Evolutionary conservation across 192 early-diverging fungal species (phyloP).

Genomic region (Backusella sp.): DNA sequence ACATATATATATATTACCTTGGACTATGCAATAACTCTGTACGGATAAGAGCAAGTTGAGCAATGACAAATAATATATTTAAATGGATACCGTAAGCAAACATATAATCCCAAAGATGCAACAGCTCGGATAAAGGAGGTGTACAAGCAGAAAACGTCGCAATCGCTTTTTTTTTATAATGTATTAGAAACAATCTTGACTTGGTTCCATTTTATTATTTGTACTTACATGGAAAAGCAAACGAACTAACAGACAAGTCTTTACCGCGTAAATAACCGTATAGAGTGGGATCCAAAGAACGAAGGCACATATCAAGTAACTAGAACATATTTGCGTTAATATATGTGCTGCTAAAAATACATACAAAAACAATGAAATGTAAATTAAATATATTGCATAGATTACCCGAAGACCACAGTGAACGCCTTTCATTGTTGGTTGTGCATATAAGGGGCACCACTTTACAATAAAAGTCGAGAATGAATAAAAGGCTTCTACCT

Average conservation of each 20-base stretch:
- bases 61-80: constrained; percentile 88
- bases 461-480: constrained; percentile 86
- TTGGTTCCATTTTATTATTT: neutral
- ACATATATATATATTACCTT: constrained; percentile 44
- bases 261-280: constrained; percentile 72
- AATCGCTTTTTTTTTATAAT: constrained; percentile 44
- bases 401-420: constrained; percentile 84
- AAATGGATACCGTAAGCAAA: constrained; percentile 91
- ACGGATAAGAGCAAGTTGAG: constrained; percentile 77
- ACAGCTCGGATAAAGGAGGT: constrained; percentile 79
- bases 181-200: neutral
- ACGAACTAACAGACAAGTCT: constrained; percentile 72
- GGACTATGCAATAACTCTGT: constrained; percentile 67
- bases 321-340: constrained; percentile 22
- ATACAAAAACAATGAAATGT: neutral
- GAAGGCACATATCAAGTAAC: constrained; percentile 82
- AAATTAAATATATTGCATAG: neutral
- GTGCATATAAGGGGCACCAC: constrained; percentile 91
- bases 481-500: constrained; percentile 87
- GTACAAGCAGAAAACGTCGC: constrained; percentile 90
- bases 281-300: constrained; percentile 69
- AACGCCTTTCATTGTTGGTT: constrained; percentile 84
- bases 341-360: neutral
- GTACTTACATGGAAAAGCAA: constrained; percentile 84
- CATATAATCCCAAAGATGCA: constrained; percentile 91